These are phyloP conservation scores for Tardiomyces digboiensis DNA, from an alignment of 1,139 yeast species.

Conservation along the genomic window DNA sequence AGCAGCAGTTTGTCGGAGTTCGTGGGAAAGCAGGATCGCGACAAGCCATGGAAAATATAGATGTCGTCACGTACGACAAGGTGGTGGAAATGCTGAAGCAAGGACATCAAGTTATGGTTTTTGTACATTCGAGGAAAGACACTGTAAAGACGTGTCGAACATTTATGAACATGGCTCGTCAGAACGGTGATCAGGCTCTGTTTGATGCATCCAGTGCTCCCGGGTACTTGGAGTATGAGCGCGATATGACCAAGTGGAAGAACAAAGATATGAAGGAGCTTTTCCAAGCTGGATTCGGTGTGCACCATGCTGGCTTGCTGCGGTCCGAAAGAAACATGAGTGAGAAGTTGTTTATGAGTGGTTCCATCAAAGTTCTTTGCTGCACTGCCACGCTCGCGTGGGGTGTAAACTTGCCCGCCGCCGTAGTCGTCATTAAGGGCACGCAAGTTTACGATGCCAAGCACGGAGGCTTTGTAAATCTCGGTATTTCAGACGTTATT, in stretches of 20 bases:
- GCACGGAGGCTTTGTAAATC: slow-evolving; percentile 76
- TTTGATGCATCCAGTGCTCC: slow-evolving; percentile 49
- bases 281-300: slow-evolving; percentile 68
- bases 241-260: slow-evolving; percentile 62
- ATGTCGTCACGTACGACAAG: slow-evolving; percentile 87
- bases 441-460: slow-evolving; percentile 93
- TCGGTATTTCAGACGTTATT: slow-evolving; percentile 87
- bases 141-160: slow-evolving; percentile 77
- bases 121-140: slow-evolving; percentile 92
- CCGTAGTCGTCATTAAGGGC: slow-evolving; percentile 90
- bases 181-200: slow-evolving; percentile 41
- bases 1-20: slow-evolving; percentile 81
- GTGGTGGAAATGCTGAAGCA: slow-evolving; percentile 55
- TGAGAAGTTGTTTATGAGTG: slow-evolving; percentile 85
- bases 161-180: slow-evolving; percentile 52
- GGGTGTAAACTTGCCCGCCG: slow-evolving; percentile 99
- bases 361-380: slow-evolving; percentile 71
- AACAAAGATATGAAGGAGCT: slow-evolving; percentile 51
- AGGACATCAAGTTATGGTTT: slow-evolving; percentile 76
- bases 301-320: slow-evolving; percentile 91
- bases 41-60: slow-evolving; percentile 67
- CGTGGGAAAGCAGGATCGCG: slow-evolving; percentile 77
- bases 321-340: slow-evolving; percentile 65
- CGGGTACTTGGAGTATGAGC: slow-evolving; percentile 37
- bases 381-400: slow-evolving; percentile 96